Evolutionary conservation across 176 grass and related monocot species (phyloP), one percentile per base, ranked within the genome.

Genomic region (Dendrocalamus sinicus): DNA sequence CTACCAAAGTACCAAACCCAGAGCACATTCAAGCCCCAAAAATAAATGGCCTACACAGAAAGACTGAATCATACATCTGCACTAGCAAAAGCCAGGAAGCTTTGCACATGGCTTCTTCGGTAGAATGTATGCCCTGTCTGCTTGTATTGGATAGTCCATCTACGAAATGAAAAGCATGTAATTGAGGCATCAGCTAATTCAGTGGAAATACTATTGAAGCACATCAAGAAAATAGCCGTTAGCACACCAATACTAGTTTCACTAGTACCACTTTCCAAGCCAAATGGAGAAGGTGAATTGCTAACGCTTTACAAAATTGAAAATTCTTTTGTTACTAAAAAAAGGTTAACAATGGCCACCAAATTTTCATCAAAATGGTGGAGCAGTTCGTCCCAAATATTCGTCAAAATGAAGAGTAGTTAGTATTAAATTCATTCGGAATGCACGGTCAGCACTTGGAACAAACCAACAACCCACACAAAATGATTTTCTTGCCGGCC

Each of bases 21-120:
- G 22, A 89, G 32, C 6, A 77, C 51, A 85, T 68, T 73, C 9
- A 60, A 72, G 81, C 22, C 41, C 32, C 57, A 47, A 67, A 90
- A 60, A 60, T 77, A 59, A 81, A 79, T 47, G 60, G 69, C 64
- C 68, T 70, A 83, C 6, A 73, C 23, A 78, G 45, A 62, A 86
- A 59, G 14, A 26, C 30, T 52, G 78, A 77, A 81, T 86, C 88
- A 47, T 91, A 95, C 93, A 89, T 92, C 89, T 91, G 86, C 80
- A 82, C 85, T 92, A 75, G 86, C 93, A 87, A 89, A 86, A 82
- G 76, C 86, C 60, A 95, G 66, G 83, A 90, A 70, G 30, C 58
- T 88, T 39, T 75, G 78, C 53, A 60, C 81, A 62, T 79, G 80
- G 76, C 80, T 92, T 84, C 83, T 91, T 75, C 61, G 76, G 57